These are phyloP conservation scores for Elsinoe batatas DNA, from an alignment of 2,329 filamentous ascomycete genomes.

Conservation along the genomic window DNA sequence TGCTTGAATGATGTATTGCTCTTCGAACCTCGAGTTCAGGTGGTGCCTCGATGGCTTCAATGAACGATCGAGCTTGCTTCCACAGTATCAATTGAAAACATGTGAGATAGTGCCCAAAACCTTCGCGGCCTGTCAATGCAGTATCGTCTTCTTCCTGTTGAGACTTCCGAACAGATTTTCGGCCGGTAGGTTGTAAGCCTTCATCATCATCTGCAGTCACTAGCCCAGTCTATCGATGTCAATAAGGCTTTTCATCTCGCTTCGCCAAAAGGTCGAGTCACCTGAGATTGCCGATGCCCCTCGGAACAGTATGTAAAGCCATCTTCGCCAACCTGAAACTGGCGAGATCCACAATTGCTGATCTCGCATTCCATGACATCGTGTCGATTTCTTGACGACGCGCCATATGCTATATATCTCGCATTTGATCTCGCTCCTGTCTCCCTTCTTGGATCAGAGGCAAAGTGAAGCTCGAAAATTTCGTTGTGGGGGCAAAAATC, in stretches of 20 bases:
- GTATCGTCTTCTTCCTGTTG: constrained; percentile 21
- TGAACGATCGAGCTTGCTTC: constrained; percentile 67
- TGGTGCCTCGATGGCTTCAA: constrained; percentile 56
- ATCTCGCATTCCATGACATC: constrained; percentile 15
- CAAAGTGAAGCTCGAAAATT: too few species aligned
- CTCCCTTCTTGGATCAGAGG: too few species aligned
- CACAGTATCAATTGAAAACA: constrained; percentile 75
- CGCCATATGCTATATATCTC: not conserved
- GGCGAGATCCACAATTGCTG: constrained; percentile 56
- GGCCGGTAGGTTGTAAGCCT: constrained; percentile 22
- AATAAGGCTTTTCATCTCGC: constrained; percentile 10
- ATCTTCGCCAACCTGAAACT: constrained; percentile 60
- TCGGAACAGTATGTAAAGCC: constrained; percentile 70
- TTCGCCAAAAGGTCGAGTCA: constrained; percentile 27
- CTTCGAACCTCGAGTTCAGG: constrained; percentile 57
- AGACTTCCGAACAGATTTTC: constrained; percentile 21
- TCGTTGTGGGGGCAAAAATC: too few species aligned
- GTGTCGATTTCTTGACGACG: not conserved
- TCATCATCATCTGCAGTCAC: constrained; percentile 26
- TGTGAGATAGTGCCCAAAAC: constrained; percentile 70
- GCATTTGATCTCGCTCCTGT: not conserved
- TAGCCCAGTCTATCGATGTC: constrained; percentile 21
- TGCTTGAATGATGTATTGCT: not conserved
- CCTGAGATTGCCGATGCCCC: constrained; percentile 64
- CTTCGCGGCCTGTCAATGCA: constrained; percentile 52